Evolutionary conservation across 305 asterid species (phyloP), one percentile per base, ranked within the genome.

Genomic region (Rubia tinctorum): DNA sequence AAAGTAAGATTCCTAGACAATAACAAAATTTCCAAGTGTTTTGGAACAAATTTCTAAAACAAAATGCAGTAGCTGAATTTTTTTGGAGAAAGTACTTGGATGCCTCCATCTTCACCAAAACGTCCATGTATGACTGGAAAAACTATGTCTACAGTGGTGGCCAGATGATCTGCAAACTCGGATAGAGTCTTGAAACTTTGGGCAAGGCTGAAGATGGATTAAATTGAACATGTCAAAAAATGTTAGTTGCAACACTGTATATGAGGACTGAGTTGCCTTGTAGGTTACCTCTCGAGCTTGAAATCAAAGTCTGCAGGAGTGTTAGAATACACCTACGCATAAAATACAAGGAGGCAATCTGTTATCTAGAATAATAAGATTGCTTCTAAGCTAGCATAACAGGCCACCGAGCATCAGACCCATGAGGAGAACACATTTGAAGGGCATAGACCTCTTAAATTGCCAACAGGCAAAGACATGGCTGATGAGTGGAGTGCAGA

Each of bases 81-180:
- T 71, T 22, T 15, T n/a, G 61, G 17, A 51, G 8, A 69, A 61
- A 64, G 82, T 82, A 91, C 97, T 90, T 92, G 98, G 84, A 92
- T 88, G 82, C 96, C 96, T 71, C 97, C 98, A 76, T 92, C 98
- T 89, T 92, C 98, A 74, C 98, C 98, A 73, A 90, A 92, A 72
- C 96, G 92, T 13, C 98, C 98, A 62, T 92, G 98, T 86, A 92
- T 92, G 73, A 90, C 98, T 34, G 98, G 98, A 79, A 92, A 92
- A 56, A 89, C 96, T 76, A 92, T 89, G 82, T 92, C 97, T 73
- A 92, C 96, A 13, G 86, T 84, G 78, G 90, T 73, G 71, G 91
- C 84, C 75, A 92, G 96, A 84, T 92, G 96, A 68, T 82, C 82
- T 62, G 83, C 85, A 6, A 92, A 92, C 66, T 90, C 91, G 37